Evolutionary conservation across 164 flowering plant genomes (phyloP).

Genomic region (Nelumbo lutea): DNA sequence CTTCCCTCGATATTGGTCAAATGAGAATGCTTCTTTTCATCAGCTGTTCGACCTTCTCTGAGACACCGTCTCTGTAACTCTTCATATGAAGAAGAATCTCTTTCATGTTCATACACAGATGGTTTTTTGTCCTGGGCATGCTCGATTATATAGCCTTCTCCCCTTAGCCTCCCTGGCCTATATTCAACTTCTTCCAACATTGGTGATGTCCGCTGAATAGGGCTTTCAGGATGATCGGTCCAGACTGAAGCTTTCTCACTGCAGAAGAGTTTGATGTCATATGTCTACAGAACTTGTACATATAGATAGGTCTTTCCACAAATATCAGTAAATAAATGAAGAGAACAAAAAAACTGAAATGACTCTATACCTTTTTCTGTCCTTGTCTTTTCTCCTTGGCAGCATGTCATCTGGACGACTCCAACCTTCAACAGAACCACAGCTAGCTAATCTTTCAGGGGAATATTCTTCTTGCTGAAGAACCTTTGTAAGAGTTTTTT

Average conservation of each 20-base stretch:
- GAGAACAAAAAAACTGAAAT: not conserved
- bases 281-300: not conserved
- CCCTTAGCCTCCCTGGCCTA: constrained; percentile 23
- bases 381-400: constrained; percentile 28
- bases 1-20: constrained; percentile 23
- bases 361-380: constrained; percentile 30
- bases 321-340: not conserved
- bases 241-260: constrained; percentile 38
- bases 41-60: constrained; percentile 24
- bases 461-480: constrained; percentile 16
- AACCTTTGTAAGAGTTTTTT: constrained; percentile 17
- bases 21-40: constrained; percentile 25
- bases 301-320: not conserved
- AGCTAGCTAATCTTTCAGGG: constrained; percentile 21
- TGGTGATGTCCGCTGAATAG: constrained; percentile 19
- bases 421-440: constrained; percentile 14
- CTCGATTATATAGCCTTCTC: constrained; percentile 7
- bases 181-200: constrained; percentile 18
- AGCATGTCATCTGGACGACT: constrained; percentile 18
- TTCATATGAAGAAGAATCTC: constrained; percentile 13
- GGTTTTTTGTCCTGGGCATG: constrained; percentile 8
- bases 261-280: constrained; percentile 18
- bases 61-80: constrained; percentile 19
- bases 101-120: not conserved
- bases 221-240: constrained; percentile 20